These are phyloP conservation scores for Raffaelea ambrosiae DNA, from an alignment of 2,329 filamentous ascomycete genomes.

Conservation along the genomic window DNA sequence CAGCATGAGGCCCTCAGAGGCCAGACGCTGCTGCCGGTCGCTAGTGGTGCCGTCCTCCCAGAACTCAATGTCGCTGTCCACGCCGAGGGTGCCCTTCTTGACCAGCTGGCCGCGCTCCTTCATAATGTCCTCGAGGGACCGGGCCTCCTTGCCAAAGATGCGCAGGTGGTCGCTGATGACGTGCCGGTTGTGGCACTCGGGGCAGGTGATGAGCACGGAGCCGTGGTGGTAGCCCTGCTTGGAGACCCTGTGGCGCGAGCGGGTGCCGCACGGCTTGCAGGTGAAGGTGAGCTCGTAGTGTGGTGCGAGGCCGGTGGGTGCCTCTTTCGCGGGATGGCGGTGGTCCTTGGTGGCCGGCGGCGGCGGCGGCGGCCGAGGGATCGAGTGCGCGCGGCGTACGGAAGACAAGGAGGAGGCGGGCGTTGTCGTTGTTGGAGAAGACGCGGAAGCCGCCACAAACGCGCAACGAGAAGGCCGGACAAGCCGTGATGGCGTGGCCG, in stretches of 20 bases:
- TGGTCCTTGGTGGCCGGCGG: background rate
- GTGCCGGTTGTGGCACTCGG: constrained; percentile 76
- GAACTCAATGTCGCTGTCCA: constrained; percentile 84
- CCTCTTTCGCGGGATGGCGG: constrained; percentile 8
- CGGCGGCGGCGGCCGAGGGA: constrained; percentile 15
- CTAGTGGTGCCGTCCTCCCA: constrained; percentile 65
- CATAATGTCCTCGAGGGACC: constrained; percentile 73
- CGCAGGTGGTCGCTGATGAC: constrained; percentile 82
- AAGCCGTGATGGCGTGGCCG: too few relatives aligned
- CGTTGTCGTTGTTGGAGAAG: too few relatives aligned
- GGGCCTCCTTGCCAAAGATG: constrained; percentile 51
- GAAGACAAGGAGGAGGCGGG: background rate
- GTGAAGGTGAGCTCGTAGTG: constrained; percentile 88
- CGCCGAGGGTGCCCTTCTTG: constrained; percentile 61
- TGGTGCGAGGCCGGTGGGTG: constrained; percentile 35
- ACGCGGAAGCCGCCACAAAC: too few relatives aligned
- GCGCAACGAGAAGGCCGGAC: too few relatives aligned
- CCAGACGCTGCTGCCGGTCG: constrained; percentile 14
- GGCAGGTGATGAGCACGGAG: constrained; percentile 82
- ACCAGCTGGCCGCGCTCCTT: constrained; percentile 65
- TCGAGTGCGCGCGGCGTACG: constrained; percentile 19
- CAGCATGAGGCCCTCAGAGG: constrained; percentile 12
- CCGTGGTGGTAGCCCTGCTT: constrained; percentile 95
- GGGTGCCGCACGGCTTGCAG: constrained; percentile 72
- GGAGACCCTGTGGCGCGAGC: constrained; percentile 77